Base-by-base conservation (phyloP, 1,284 basidiomycete genomes). In the Amylostereum chailletii region DNA sequence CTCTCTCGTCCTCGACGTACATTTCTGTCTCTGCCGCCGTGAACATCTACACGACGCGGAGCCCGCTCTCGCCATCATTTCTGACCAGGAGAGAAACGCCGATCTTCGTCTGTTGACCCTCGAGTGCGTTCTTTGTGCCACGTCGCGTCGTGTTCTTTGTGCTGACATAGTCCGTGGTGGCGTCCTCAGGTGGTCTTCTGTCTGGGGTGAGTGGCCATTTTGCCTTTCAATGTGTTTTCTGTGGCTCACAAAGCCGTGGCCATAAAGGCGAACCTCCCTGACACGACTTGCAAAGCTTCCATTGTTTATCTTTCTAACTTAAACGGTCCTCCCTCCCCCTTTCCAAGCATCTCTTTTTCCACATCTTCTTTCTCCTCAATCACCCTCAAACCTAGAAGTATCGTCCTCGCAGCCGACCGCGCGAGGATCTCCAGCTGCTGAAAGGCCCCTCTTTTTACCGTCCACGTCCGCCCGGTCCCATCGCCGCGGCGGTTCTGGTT, bases 91-190 rank as follows among this genome's bases (percentile, higher is more conserved):
- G 75, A 77, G 80, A 72, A 83, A 86, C 71, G 75, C 69, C 68
- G 85, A 88, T 73, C 80, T 89, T 67, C 85, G 85, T 75, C 75
- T 86, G 65, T 70, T 87, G 83, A 83, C 82, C 80, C 79, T 82
- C 66, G 79, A 80, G 86, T 87, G 56, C 60, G 85, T 73, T 11
- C 53, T 53, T 55, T 52, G 56, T 58, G 46, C 27, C 46, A 47
- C 30, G 34, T 47, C 51, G n/a, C 34, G 36, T 41, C 41, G 29
- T 36, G 32, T 27, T 19, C 32, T 40, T 46, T 19, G 19, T 19
- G 19, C 19, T 51, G 30, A 44, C 50, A 46, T 48, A 49, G 27
- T 50, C 54, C 43, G 51, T 52, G 53, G 51, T 55, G 29, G 19
- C 19, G 19, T 52, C 34, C 50, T 30, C 57, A 89, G 86, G 86